A percentile compares a stretch with the other conserved stretches of the same genome.
These are phyloP conservation scores for Rhododendron ferrugineum DNA, from an alignment of 148 eudicot genomes.

Conservation along the genomic window DNA sequence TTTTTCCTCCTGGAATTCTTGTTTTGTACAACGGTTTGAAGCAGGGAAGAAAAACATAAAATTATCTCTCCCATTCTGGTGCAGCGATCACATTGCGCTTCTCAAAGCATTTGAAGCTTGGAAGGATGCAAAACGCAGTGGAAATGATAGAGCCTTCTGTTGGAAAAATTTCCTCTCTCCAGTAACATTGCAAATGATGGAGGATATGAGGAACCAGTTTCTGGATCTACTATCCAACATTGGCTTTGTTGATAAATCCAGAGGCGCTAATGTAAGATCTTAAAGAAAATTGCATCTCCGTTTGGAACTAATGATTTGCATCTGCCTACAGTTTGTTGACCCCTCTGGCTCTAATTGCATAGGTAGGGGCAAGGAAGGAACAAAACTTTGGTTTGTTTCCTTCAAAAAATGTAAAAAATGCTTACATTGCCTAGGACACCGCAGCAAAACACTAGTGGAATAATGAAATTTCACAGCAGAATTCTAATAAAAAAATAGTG, in stretches of 20 bases:
- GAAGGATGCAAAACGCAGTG: constrained; percentile 74
- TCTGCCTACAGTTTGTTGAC: background rate
- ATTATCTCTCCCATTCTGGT: constrained; percentile 14
- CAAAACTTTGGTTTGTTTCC: background rate
- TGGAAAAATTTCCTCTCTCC: constrained; percentile 94
- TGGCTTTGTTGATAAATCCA: constrained; percentile 88
- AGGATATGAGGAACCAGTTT: constrained; percentile 85
- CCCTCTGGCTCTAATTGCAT: background rate
- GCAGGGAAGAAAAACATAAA: constrained; percentile 6
- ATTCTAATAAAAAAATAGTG: background rate
- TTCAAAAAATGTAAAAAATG: background rate
- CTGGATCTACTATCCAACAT: constrained; percentile 73
- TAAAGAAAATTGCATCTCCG: background rate
- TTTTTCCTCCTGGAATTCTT: background rate
- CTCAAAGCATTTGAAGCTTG: constrained; percentile 94
- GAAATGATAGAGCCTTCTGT: constrained; percentile 65
- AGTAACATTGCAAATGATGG: constrained; percentile 83
- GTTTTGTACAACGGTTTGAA: background rate
- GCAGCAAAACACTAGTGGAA: background rate
- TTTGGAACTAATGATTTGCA: background rate
- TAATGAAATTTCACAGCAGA: background rate
- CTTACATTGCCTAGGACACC: background rate
- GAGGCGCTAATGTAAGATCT: constrained; percentile 62
- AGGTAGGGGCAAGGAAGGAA: background rate
- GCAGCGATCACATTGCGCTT: constrained; percentile 98